These are phyloP conservation scores for Ophiostoma populinum DNA, from an alignment of 2,329 filamentous ascomycete species.

Conservation along the genomic window DNA sequence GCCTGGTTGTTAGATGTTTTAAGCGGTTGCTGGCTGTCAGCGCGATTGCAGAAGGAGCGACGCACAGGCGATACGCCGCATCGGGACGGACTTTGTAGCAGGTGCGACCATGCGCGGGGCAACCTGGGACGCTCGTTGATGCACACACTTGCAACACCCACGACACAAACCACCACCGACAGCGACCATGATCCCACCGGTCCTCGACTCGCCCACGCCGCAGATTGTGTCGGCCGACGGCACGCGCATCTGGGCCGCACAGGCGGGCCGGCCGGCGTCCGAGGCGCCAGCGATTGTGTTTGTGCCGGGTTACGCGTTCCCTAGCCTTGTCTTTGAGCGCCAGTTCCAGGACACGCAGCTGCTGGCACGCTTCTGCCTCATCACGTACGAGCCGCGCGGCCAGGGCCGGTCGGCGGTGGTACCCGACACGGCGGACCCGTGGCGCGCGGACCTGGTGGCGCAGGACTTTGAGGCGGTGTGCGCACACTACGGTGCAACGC, in stretches of 20 bases:
- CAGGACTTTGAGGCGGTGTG: constrained; percentile 9
- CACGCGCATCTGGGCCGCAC: constrained; percentile 7
- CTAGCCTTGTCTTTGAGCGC: constrained; percentile 5
- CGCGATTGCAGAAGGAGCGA: too few relatives aligned
- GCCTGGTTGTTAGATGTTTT: too few relatives aligned
- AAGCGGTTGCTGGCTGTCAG: too few relatives aligned
- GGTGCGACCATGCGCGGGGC: too few relatives aligned
- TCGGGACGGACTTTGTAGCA: too few relatives aligned
- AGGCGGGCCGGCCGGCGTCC: constrained; percentile 3
- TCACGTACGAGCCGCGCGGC: constrained; percentile 8
- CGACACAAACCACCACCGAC: too few relatives aligned
- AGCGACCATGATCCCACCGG: constrained; percentile 2
- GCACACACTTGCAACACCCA: too few relatives aligned
- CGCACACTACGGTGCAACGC: constrained; percentile 5
- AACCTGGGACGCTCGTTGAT: too few relatives aligned
- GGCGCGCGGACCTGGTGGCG: constrained; percentile 1
- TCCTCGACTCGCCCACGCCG: constrained; percentile 3
- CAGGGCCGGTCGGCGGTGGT: constrained; percentile 6
- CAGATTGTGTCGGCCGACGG: constrained; percentile 7
- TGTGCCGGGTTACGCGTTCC: constrained; percentile 7
- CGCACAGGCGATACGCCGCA: too few relatives aligned
- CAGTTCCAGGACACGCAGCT: constrained; percentile 8
- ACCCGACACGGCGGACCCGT: background rate
- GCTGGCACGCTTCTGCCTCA: constrained; percentile 6
- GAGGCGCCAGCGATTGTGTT: constrained; percentile 7